phyloP scores from a whole-genome alignment of 2,329 filamentous ascomycete species.

The Talaromyces sp. region DNA sequence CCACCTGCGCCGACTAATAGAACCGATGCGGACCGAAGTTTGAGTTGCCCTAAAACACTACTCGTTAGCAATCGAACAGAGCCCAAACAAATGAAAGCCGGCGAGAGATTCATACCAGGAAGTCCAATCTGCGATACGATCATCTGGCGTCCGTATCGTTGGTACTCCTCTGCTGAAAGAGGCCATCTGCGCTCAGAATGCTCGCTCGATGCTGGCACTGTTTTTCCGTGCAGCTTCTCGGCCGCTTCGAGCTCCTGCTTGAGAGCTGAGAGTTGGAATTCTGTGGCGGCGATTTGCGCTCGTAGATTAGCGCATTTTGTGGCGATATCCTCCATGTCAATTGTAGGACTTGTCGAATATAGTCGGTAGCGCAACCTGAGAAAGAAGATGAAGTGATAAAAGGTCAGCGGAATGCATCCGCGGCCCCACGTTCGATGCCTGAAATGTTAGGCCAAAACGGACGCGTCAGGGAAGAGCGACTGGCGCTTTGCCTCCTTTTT shows the following conservation, averaged over 20 bases:
- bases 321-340: constrained; percentile 2
- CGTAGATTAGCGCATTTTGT: constrained; percentile 28
- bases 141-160: constrained; percentile 84
- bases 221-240: constrained; percentile 25
- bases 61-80: neutral
- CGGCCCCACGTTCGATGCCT: neutral
- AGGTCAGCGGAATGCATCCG: neutral
- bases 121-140: constrained; percentile 80
- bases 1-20: constrained; percentile 85
- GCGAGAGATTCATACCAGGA: constrained; percentile 52
- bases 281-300: constrained; percentile 36
- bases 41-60: constrained; percentile 63
- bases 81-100: neutral
- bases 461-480: neutral
- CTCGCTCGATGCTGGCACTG: neutral
- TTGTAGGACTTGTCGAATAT: neutral
- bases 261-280: constrained; percentile 33
- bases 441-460: neutral
- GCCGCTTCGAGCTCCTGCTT: constrained; percentile 35
- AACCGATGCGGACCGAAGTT: constrained; percentile 65
- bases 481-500: neutral
- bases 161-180: constrained; percentile 69
- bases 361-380: neutral
- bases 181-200: constrained; percentile 56
- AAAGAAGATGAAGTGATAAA: neutral